Percentiles rank a stretch among this genome's conserved stretches.
phyloP scores from a whole-genome alignment of 2,329 filamentous ascomycete genomes.

The Nannizziopsis arthrosporioides region DNA sequence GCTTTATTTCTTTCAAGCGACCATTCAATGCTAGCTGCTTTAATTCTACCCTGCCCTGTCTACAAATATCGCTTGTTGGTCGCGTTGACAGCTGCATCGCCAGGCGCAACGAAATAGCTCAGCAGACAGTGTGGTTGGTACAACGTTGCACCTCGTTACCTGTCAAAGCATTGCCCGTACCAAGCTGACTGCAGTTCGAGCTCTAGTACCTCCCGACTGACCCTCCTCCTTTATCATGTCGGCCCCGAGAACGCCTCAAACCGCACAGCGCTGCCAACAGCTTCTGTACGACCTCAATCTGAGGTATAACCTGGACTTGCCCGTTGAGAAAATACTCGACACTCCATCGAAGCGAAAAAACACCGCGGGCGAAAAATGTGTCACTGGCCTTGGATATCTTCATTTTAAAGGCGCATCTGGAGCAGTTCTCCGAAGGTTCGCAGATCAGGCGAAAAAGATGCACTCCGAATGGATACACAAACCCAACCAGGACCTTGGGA shows the following conservation, averaged over 20 bases:
- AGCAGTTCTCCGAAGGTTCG: slow-evolving; percentile 22
- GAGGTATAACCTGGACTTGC: slow-evolving; percentile 26
- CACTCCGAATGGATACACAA: slow-evolving; percentile 20
- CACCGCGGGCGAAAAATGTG: slow-evolving; percentile 20
- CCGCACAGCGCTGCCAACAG: slow-evolving; percentile 18
- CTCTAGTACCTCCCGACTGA: too few species aligned
- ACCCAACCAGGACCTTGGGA: slow-evolving; percentile 21
- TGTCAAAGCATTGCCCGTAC: too few species aligned
- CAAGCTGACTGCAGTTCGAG: not conserved
- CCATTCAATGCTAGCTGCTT: too few species aligned
- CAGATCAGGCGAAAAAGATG: slow-evolving; percentile 21
- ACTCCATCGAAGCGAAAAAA: slow-evolving; percentile 11
- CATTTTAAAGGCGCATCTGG: slow-evolving; percentile 22
- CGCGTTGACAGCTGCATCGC: too few species aligned
- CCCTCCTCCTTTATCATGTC: too few species aligned
- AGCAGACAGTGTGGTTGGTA: too few species aligned
- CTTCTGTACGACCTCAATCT: slow-evolving; percentile 27
- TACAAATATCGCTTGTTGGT: too few species aligned
- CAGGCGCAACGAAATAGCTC: too few species aligned
- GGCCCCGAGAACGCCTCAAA: not conserved
- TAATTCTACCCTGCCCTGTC: too few species aligned
- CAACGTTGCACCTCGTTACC: too few species aligned
- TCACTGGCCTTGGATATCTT: slow-evolving; percentile 21
- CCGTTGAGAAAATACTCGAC: slow-evolving; percentile 18
- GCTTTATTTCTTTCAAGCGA: too few species aligned